Evolutionary conservation across 495 filamentous ascomycete genomes (phyloP).

Genomic region (Cryomyces antarcticus): DNA sequence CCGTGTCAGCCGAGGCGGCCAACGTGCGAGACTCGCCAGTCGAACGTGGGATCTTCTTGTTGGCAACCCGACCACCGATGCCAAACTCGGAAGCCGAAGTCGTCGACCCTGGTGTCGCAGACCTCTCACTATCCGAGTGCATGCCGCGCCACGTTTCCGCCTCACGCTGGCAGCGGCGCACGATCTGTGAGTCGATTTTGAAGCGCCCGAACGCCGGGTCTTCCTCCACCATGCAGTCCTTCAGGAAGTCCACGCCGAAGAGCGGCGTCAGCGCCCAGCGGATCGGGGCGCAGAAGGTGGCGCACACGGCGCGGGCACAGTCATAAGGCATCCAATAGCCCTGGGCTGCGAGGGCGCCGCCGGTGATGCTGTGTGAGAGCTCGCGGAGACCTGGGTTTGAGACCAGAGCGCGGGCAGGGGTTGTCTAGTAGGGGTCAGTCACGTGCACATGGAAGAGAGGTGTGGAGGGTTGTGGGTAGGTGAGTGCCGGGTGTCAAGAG

Average conservation of each 20-base stretch:
- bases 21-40: neutral
- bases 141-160: conserved; percentile 17
- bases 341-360: conserved; percentile 75
- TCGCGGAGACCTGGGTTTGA: conserved; percentile 63
- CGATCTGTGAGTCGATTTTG: conserved; percentile 42
- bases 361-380: conserved; percentile 85
- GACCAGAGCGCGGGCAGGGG: conserved; percentile 59
- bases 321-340: conserved; percentile 95
- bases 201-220: conserved; percentile 39
- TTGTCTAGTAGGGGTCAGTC: conserved; percentile 34
- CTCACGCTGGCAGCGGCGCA: conserved; percentile 31
- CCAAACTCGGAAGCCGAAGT: neutral
- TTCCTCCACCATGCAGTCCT: conserved; percentile 40
- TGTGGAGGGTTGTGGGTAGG: neutral
- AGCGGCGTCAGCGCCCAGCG: conserved; percentile 68
- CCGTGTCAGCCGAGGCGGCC: too few species aligned
- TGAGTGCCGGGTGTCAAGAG: neutral
- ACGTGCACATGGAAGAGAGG: too few species aligned
- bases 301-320: conserved; percentile 62
- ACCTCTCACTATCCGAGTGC: neutral
- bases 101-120: neutral
- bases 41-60: too few species aligned
- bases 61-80: too few species aligned
- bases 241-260: conserved; percentile 65
- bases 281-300: conserved; percentile 75